Conservation (phyloP, 305 asterid species). For the Fraxinus platypoda region DNA sequence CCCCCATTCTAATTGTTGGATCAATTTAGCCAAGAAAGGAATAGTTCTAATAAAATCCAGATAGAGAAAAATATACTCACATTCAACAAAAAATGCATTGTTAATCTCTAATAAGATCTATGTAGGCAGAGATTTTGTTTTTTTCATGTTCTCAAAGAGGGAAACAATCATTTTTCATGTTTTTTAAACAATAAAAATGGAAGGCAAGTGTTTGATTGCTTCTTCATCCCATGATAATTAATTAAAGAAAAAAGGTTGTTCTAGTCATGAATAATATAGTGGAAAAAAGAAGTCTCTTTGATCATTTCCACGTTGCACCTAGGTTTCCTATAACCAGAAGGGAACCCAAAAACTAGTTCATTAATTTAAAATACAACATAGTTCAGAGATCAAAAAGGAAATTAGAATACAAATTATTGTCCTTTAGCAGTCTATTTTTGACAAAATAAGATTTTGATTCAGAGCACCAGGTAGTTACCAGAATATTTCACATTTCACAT, state of each 20-base stretch:
- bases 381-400: not conserved
- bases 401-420: not conserved
- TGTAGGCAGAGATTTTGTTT: not conserved
- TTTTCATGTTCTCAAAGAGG: not conserved
- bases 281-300: not conserved
- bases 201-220: not conserved
- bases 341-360: not conserved
- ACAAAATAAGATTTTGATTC: not conserved
- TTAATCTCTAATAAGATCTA: not conserved
- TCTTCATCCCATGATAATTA: not conserved
- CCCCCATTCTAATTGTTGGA: not conserved
- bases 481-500: not conserved
- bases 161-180: not conserved
- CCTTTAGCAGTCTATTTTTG: not conserved
- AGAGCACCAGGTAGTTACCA: not conserved
- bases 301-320: conserved; percentile 5
- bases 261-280: not conserved
- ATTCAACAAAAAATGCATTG: not conserved
- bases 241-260: not conserved
- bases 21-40: not conserved
- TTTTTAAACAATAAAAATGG: not conserved
- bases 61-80: not conserved
- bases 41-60: not conserved
- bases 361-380: not conserved
- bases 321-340: not conserved